These are phyloP conservation scores for Solanum chmielewskii DNA, from an alignment of 257 asterid species.

Conservation along the genomic window DNA sequence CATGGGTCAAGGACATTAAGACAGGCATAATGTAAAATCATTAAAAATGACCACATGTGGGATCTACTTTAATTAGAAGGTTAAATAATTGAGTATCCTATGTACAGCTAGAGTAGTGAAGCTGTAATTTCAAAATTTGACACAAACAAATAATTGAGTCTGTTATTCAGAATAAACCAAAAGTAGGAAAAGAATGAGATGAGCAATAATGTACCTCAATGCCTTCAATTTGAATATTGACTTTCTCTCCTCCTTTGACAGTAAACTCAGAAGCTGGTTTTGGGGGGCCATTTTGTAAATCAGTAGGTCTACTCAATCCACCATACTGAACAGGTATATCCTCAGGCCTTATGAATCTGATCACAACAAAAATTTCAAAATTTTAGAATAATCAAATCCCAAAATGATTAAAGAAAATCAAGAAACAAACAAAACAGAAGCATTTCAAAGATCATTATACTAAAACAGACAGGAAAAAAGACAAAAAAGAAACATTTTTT, in stretches of 20 bases:
- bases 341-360: constrained; percentile 76
- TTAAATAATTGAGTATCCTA: neutral
- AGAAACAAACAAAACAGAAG: constrained; percentile 14
- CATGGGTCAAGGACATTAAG: neutral
- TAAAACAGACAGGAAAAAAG: neutral
- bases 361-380: neutral
- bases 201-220: constrained; percentile 51
- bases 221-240: constrained; percentile 90
- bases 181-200: neutral
- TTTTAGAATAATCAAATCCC: neutral
- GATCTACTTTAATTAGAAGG: neutral
- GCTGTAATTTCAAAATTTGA: neutral
- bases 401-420: neutral
- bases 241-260: constrained; percentile 85
- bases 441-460: neutral
- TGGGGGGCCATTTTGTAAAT: constrained; percentile 40
- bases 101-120: neutral
- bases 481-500: neutral
- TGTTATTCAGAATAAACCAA: neutral
- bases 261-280: constrained; percentile 90
- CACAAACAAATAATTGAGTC: neutral
- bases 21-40: neutral
- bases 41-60: neutral
- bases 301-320: constrained; percentile 68
- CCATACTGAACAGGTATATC: constrained; percentile 76